Evolutionary conservation across 257 asterid species (phyloP).

Genomic region (Ligustrum vulgare): DNA sequence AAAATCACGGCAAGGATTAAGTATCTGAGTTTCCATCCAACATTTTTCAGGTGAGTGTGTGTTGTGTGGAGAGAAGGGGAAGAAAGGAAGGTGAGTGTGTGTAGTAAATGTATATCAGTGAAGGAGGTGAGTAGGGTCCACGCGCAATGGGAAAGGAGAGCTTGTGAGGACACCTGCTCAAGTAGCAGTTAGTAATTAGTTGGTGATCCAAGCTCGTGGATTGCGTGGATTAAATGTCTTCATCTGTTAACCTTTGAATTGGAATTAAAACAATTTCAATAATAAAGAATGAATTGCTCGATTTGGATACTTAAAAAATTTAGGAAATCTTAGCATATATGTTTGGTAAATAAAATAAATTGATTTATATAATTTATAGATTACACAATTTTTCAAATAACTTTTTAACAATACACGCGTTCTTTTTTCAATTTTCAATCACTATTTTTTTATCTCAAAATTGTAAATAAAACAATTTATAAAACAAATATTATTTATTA

Average conservation of each 20-base stretch:
- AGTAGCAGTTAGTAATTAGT: background rate
- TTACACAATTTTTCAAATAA: no score
- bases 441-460: no score
- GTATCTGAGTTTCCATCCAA: slow-evolving; percentile 36
- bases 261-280: no score
- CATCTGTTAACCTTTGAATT: background rate
- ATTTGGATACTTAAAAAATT: no score
- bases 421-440: no score
- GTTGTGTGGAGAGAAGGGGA: slow-evolving; percentile 3
- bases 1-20: background rate
- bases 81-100: background rate
- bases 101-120: slow-evolving; percentile 32
- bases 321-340: no score
- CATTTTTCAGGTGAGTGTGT: background rate
- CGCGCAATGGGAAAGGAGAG: slow-evolving; percentile 24
- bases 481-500: no score
- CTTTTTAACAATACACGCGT: no score
- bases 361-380: no score
- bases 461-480: no score
- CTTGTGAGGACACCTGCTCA: slow-evolving; percentile 32
- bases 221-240: background rate
- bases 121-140: slow-evolving; percentile 41
- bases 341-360: no score
- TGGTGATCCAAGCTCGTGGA: slow-evolving; percentile 26
- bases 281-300: no score